phyloP scores from a whole-genome alignment of 225 moss, liverwort and hornwort genomes.

The Bryoerythrophyllum caledonicum region DNA sequence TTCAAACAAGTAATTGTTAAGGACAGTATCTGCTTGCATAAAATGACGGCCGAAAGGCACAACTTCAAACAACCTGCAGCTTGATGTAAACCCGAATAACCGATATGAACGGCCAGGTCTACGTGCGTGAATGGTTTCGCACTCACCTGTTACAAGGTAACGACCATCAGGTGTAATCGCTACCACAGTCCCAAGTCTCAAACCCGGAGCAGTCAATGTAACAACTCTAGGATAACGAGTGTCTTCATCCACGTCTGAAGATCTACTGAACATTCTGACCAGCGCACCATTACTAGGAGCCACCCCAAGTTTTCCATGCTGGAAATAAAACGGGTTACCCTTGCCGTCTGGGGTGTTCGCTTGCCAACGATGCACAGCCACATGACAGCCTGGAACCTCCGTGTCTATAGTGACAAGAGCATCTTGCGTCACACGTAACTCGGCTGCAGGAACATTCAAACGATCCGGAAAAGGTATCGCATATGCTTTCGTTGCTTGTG shows the following conservation, averaged over 20 bases:
- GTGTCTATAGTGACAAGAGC: conserved; percentile 76
- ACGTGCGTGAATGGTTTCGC: too few relatives aligned
- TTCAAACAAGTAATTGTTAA: too few relatives aligned
- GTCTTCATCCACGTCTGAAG: conserved; percentile 51
- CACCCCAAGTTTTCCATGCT: conserved; percentile 71
- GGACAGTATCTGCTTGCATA: too few relatives aligned
- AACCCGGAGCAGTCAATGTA: conserved; percentile 65
- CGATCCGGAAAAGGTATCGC: conserved; percentile 82
- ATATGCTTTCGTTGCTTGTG: conserved; percentile 88
- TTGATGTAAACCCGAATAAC: too few relatives aligned
- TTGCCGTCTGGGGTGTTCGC: conserved; percentile 95
- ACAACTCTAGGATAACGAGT: conserved; percentile 76
- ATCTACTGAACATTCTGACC: conserved; percentile 78
- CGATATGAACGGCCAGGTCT: too few relatives aligned
- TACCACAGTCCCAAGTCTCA: conserved; percentile 72
- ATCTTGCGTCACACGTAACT: conserved; percentile 74
- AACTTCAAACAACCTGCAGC: too few relatives aligned
- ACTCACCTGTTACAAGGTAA: conserved; percentile 82
- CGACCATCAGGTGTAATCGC: conserved; percentile 86
- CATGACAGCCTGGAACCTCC: conserved; percentile 90
- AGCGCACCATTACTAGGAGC: conserved; percentile 69
- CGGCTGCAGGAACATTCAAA: conserved; percentile 88
- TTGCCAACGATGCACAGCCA: conserved; percentile 95
- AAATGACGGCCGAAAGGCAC: too few relatives aligned
- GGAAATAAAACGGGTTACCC: conserved; percentile 84